A percentile compares a stretch with the other conserved stretches of the same genome.
These are phyloP conservation scores for Mycena sanguinolenta DNA, from an alignment of 768 basidiomycete species.

Conservation along the genomic window DNA sequence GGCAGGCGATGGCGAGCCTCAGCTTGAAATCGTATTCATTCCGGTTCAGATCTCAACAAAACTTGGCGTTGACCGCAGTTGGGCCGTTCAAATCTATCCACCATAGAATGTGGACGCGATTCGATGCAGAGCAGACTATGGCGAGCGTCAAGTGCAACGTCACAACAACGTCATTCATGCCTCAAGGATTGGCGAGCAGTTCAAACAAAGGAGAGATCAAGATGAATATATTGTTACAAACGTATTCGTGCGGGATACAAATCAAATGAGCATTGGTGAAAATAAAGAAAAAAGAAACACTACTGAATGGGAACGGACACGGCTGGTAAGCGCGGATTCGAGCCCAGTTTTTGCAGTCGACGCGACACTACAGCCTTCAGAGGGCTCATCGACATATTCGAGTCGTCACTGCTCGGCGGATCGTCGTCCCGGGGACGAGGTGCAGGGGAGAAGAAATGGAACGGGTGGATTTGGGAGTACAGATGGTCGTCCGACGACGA, in stretches of 20 bases:
- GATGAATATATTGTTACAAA: background rate
- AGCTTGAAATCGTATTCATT: background rate
- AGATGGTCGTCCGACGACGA: constrained; percentile 77
- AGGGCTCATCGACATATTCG: constrained; percentile 59
- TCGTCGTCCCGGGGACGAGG: constrained; percentile 57
- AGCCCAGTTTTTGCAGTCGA: constrained; percentile 52
- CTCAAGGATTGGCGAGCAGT: too few relatives aligned
- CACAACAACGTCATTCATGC: too few relatives aligned
- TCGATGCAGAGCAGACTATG: too few relatives aligned
- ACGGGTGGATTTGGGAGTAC: constrained; percentile 75
- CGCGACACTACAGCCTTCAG: constrained; percentile 59
- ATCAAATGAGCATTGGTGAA: background rate
- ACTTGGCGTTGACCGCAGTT: too few relatives aligned
- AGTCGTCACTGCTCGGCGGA: constrained; percentile 61
- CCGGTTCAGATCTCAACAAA: too few relatives aligned
- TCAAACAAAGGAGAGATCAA: too few relatives aligned
- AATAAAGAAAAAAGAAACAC: background rate
- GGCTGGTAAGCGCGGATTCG: constrained; percentile 26
- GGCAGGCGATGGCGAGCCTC: background rate
- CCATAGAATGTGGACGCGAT: too few relatives aligned
- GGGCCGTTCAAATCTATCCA: too few relatives aligned
- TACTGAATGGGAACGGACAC: constrained; percentile 3
- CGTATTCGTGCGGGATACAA: background rate
- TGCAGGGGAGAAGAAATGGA: constrained; percentile 74
- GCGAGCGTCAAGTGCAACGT: too few relatives aligned